phyloP scores from a whole-genome alignment of 345 rosid species.

The Sonneratia caseolaris region DNA sequence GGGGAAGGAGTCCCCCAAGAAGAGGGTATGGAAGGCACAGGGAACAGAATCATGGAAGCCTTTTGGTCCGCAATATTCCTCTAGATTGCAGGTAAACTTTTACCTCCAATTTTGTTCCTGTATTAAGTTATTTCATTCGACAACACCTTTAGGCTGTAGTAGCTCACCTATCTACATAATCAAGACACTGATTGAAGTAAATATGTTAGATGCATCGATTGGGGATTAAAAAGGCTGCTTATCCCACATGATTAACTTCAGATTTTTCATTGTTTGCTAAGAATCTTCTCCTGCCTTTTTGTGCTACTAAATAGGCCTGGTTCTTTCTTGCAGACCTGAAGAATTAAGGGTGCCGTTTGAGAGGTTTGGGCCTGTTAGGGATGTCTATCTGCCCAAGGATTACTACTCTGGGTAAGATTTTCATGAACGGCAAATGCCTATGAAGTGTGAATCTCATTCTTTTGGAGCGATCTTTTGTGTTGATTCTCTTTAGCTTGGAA shows the following conservation, averaged over 20 bases:
- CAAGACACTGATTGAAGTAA: not conserved
- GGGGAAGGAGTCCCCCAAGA: slow-evolving; percentile 20
- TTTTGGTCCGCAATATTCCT: slow-evolving; percentile 87
- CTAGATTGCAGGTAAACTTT: slow-evolving; percentile 68
- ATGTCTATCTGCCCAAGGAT: slow-evolving; percentile 87
- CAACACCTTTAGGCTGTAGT: not conserved
- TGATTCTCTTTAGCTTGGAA: slow-evolving; percentile 2
- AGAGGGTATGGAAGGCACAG: slow-evolving; percentile 62
- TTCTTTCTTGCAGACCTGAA: slow-evolving; percentile 52
- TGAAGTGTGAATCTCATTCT: not conserved
- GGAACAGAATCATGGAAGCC: slow-evolving; percentile 69
- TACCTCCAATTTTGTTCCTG: not conserved
- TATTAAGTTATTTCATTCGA: not conserved
- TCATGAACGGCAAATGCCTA: not conserved
- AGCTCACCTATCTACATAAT: not conserved
- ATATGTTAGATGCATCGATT: not conserved
- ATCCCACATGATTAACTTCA: not conserved
- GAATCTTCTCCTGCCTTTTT: not conserved
- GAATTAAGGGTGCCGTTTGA: slow-evolving; percentile 80
- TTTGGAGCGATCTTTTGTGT: not conserved
- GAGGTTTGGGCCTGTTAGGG: slow-evolving; percentile 81
- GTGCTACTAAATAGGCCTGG: not conserved
- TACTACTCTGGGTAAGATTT: slow-evolving; percentile 77
- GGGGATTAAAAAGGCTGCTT: not conserved
- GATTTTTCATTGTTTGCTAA: not conserved